Evolutionary conservation across 768 basidiomycete species (phyloP).

Genomic region (Postia placenta): DNA sequence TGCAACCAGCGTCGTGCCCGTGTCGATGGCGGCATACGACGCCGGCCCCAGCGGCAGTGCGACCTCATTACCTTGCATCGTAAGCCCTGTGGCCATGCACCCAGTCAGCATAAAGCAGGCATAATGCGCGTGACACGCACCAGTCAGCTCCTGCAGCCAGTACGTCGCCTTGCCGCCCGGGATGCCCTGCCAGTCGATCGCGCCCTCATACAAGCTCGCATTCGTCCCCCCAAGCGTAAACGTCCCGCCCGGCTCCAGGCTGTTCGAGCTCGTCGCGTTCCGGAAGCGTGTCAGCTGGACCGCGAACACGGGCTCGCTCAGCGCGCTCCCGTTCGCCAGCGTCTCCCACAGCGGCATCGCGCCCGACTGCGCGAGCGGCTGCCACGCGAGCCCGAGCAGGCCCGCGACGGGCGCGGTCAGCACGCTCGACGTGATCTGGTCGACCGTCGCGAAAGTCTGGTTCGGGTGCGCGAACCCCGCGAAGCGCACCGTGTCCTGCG

Average conservation of each 20-base stretch:
- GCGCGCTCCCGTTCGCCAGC: constrained; percentile 50
- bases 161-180: constrained; percentile 50
- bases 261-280: constrained; percentile 22
- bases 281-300: constrained; percentile 70
- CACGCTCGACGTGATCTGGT: constrained; percentile 49
- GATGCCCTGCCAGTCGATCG: constrained; percentile 75
- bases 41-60: constrained; percentile 36
- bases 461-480: constrained; percentile 78
- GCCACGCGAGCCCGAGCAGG: constrained; percentile 80
- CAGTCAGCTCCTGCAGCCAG: constrained; percentile 74
- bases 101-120: neutral
- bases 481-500: constrained; percentile 73
- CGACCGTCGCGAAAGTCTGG: constrained; percentile 61
- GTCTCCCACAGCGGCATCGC: constrained; percentile 84
- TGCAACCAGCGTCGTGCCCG: constrained; percentile 91
- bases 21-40: constrained; percentile 84
- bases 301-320: constrained; percentile 69
- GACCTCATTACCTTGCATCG: constrained; percentile 50
- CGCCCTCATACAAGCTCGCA: constrained; percentile 66
- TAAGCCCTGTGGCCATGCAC: constrained; percentile 38
- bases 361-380: constrained; percentile 62
- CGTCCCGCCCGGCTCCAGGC: constrained; percentile 61
- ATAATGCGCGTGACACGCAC: constrained; percentile 32
- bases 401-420: constrained; percentile 75
- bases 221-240: constrained; percentile 70